Evolutionary conservation across 345 rosid genomes (phyloP).

Genomic region (Euclidium syriacum): DNA sequence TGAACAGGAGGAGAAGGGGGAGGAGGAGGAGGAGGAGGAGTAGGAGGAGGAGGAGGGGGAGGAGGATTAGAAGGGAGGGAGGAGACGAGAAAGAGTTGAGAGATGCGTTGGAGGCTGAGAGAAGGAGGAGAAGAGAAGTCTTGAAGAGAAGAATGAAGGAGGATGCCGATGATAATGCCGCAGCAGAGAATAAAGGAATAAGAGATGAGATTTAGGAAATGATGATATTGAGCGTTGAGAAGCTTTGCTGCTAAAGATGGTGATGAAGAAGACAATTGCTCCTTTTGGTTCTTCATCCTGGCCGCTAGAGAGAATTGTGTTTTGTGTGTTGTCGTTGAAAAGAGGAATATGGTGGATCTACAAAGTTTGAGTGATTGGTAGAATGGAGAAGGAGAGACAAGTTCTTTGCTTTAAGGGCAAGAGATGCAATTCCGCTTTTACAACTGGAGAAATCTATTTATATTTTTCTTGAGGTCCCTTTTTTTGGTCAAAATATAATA

Average conservation of each 20-base stretch:
- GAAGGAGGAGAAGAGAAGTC: conserved; percentile 32
- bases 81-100: conserved; percentile 11
- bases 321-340: neutral
- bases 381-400: conserved; percentile 23
- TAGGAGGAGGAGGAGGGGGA: neutral
- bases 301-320: conserved; percentile 7
- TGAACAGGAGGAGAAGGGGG: neutral
- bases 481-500: neutral
- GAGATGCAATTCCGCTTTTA: conserved; percentile 28
- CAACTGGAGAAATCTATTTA: conserved; percentile 20
- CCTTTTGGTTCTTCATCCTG: conserved; percentile 34
- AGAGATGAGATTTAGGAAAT: conserved; percentile 38
- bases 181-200: conserved; percentile 42
- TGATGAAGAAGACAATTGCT: conserved; percentile 23
- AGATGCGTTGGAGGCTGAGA: conserved; percentile 14
- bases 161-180: conserved; percentile 53
- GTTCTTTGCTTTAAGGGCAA: conserved; percentile 40
- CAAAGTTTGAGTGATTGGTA: too few species aligned
- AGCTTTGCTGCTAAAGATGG: conserved; percentile 25
- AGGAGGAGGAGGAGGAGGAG: neutral
- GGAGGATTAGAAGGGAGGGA: conserved; percentile 9
- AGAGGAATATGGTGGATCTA: conserved; percentile 15
- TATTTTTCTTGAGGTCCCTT: neutral
- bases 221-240: conserved; percentile 42
- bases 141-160: conserved; percentile 44